Evolutionary conservation across 441 rosid genomes (phyloP).

Genomic region (Populus tomentosa): DNA sequence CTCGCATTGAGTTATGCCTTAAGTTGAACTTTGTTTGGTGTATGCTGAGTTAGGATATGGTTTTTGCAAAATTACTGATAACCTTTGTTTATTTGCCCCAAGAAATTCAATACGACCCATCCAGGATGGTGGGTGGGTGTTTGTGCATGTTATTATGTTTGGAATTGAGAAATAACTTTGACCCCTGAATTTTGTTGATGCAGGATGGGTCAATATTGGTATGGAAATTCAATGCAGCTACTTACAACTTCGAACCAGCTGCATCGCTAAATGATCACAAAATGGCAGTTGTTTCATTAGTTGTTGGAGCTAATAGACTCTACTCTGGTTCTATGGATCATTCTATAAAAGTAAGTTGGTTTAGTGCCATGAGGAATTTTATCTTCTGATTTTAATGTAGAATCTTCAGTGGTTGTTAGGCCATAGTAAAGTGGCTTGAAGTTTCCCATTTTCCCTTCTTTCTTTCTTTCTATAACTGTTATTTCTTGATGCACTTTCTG

Average conservation of each 20-base stretch:
- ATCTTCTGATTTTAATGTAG: neutral
- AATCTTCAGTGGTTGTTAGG: neutral
- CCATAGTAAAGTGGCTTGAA: neutral
- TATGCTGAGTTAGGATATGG: neutral
- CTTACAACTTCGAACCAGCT: slow-evolving; percentile 78
- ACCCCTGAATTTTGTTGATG: slow-evolving; percentile 11
- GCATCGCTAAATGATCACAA: slow-evolving; percentile 72
- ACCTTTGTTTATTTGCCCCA: no score
- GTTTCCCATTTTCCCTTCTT: neutral
- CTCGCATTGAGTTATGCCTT: neutral
- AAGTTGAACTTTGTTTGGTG: neutral
- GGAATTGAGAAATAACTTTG: neutral
- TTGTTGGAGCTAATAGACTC: slow-evolving; percentile 88
- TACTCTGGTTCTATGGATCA: slow-evolving; percentile 97
- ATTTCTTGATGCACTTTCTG: slow-evolving; percentile 5
- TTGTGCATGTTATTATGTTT: neutral
- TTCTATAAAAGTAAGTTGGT: slow-evolving; percentile 59
- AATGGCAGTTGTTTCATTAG: slow-evolving; percentile 73
- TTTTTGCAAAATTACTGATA: no score
- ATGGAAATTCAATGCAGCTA: slow-evolving; percentile 74
- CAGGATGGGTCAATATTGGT: slow-evolving; percentile 91
- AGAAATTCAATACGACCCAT: no score
- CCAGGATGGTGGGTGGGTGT: neutral
- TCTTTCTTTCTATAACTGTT: slow-evolving; percentile 2
- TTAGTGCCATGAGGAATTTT: neutral